Evolutionary conservation across 1,284 basidiomycete genomes (phyloP).

Genomic region (Rhodotorula sp.): DNA sequence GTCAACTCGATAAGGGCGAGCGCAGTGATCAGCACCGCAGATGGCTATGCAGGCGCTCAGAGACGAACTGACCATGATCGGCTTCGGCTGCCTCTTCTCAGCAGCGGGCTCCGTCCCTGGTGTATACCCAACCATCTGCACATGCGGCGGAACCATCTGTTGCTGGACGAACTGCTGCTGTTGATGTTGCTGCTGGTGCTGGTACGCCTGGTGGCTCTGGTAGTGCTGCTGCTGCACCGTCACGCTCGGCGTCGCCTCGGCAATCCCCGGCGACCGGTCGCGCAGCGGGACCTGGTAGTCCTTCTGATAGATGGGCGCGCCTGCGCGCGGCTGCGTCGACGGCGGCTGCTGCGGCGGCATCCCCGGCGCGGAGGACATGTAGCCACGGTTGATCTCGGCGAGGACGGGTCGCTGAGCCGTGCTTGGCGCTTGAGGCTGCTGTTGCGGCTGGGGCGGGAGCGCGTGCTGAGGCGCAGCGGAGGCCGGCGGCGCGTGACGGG

Average conservation of each 20-base stretch:
- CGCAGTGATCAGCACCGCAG: no score
- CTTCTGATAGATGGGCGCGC: constrained; percentile 15
- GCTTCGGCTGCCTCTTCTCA: constrained; percentile 24
- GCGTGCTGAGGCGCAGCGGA: not conserved
- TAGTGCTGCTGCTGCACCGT: constrained; percentile 36
- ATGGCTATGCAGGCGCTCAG: no score
- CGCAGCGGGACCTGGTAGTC: constrained; percentile 35
- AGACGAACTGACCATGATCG: constrained; percentile 23
- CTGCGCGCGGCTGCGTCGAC: constrained; percentile 13
- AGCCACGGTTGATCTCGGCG: constrained; percentile 25
- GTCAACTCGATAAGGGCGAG: no score
- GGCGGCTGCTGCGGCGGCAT: constrained; percentile 1
- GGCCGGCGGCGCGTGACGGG: not conserved
- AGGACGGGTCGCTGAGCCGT: constrained; percentile 14
- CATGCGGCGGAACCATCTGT: not conserved
- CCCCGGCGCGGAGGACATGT: not conserved
- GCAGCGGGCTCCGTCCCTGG: constrained; percentile 16
- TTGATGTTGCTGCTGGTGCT: constrained; percentile 26
- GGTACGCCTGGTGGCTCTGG: constrained; percentile 22
- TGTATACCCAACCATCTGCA: constrained; percentile 22
- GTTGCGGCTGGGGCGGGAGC: not conserved
- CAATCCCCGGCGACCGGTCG: constrained; percentile 36
- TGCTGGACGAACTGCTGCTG: constrained; percentile 19
- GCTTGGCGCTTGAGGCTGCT: not conserved
- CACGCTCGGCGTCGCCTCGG: constrained; percentile 34